Conservation (phyloP, 768 basidiomycete species). For the Mycena chlorophos region DNA sequence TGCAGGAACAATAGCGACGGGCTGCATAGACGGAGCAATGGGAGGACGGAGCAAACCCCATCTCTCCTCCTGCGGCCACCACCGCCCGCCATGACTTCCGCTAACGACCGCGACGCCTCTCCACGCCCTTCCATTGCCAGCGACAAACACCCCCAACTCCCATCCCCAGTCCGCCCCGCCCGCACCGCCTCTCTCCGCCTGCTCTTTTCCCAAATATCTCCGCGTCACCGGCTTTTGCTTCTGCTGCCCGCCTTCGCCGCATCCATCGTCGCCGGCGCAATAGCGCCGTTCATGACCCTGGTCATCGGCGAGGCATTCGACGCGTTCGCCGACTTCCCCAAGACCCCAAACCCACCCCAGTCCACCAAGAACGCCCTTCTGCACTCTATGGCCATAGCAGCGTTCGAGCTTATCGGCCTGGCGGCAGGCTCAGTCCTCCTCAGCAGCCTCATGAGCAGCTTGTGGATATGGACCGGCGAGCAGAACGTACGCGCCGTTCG, state of each 20-base stretch:
- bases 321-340: slow-evolving; percentile 51
- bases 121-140: slow-evolving; percentile 17
- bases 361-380: slow-evolving; percentile 44
- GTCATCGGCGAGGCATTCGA: slow-evolving; percentile 79
- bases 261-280: slow-evolving; percentile 64
- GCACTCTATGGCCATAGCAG: slow-evolving; percentile 47
- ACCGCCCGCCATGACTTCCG: slow-evolving; percentile 17
- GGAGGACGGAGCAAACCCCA: too few relatives aligned
- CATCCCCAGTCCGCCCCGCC: slow-evolving; percentile 5
- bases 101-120: slow-evolving; percentile 14
- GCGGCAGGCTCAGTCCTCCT: slow-evolving; percentile 53
- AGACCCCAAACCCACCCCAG: slow-evolving; percentile 23
- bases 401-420: slow-evolving; percentile 55
- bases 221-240: slow-evolving; percentile 54
- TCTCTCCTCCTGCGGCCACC: too few relatives aligned
- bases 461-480: slow-evolving; percentile 78
- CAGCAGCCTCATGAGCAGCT: slow-evolving; percentile 58
- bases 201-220: slow-evolving; percentile 66
- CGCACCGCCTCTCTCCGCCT: slow-evolving; percentile 56
- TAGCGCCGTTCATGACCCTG: slow-evolving; percentile 85
- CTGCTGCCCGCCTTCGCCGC: slow-evolving; percentile 64
- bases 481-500: slow-evolving; percentile 59
- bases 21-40: too few relatives aligned
- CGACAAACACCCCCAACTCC: slow-evolving; percentile 15
- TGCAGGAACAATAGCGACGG: too few relatives aligned